These are phyloP conservation scores for Boletus rubropictus DNA, from an alignment of 768 basidiomycete genomes.

Conservation along the genomic window DNA sequence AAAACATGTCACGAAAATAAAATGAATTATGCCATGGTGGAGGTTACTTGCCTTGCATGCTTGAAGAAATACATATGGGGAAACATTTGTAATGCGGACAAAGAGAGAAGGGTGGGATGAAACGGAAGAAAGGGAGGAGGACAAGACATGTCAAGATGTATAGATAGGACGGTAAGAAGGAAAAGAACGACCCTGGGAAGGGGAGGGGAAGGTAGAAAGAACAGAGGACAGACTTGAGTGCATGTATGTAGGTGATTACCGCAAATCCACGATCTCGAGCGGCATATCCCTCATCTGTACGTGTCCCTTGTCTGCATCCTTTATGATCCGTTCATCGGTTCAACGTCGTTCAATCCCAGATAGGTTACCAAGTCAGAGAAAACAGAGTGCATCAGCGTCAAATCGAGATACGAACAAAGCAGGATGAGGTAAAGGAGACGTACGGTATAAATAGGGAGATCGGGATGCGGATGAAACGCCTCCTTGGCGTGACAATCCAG, in stretches of 20 bases:
- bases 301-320: conserved; percentile 85
- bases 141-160: background rate
- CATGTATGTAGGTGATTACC: conserved; percentile 26
- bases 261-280: conserved; percentile 82
- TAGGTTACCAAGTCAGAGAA: background rate
- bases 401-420: background rate
- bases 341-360: background rate
- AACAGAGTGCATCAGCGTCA: background rate
- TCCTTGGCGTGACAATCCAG: conserved; percentile 62
- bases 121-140: background rate
- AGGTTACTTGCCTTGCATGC: conserved; percentile 2
- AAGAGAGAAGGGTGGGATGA: background rate
- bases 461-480: conserved; percentile 83
- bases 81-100: conserved; percentile 1
- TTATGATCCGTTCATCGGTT: background rate
- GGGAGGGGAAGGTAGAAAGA: no score
- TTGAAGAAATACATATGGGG: conserved; percentile 4
- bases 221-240: no score
- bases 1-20: background rate
- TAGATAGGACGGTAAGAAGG: background rate
- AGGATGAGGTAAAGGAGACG: conserved; percentile 23
- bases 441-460: conserved; percentile 82
- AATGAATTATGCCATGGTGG: conserved; percentile 3
- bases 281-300: conserved; percentile 69
- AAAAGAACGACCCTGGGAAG: no score